Evolutionary conservation across 495 filamentous ascomycete species (phyloP).

Genomic region (Aspergillus baeticus): DNA sequence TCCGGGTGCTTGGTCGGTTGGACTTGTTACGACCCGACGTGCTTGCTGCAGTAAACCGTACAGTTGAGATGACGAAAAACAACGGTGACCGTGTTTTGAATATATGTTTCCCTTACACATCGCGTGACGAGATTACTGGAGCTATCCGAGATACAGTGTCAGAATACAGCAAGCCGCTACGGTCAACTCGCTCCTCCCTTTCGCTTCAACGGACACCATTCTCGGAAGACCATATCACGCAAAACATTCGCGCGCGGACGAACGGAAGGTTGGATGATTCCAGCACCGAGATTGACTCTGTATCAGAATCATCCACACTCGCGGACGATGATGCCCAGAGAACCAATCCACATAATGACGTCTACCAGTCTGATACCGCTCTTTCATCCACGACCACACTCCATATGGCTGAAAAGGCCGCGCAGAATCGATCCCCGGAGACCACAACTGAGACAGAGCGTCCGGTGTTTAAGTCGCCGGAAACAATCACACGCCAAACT

Average conservation of each 20-base stretch:
- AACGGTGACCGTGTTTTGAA: constrained; percentile 87
- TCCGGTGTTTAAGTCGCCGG: constrained; percentile 59
- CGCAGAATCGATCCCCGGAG: constrained; percentile 22
- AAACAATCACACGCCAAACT: constrained; percentile 79
- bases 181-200: constrained; percentile 28
- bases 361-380: constrained; percentile 57
- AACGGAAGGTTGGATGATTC: constrained; percentile 39
- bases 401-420: constrained; percentile 37
- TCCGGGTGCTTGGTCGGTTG: constrained; percentile 79
- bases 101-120: constrained; percentile 97
- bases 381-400: constrained; percentile 56
- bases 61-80: constrained; percentile 75
- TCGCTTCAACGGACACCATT: constrained; percentile 62
- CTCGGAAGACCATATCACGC: constrained; percentile 80
- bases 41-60: constrained; percentile 78
- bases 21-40: constrained; percentile 83
- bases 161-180: constrained; percentile 70
- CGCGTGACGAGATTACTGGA: constrained; percentile 91
- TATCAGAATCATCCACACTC: constrained; percentile 33
- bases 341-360: constrained; percentile 26
- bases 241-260: constrained; percentile 69
- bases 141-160: constrained; percentile 83
- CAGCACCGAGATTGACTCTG: constrained; percentile 36
- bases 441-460: constrained; percentile 22
- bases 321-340: constrained; percentile 33